A percentile compares a stretch with the other conserved stretches of the same genome.
Evolutionary conservation across 306 rosid genomes (phyloP).

Genomic region (Rosa multiflora): DNA sequence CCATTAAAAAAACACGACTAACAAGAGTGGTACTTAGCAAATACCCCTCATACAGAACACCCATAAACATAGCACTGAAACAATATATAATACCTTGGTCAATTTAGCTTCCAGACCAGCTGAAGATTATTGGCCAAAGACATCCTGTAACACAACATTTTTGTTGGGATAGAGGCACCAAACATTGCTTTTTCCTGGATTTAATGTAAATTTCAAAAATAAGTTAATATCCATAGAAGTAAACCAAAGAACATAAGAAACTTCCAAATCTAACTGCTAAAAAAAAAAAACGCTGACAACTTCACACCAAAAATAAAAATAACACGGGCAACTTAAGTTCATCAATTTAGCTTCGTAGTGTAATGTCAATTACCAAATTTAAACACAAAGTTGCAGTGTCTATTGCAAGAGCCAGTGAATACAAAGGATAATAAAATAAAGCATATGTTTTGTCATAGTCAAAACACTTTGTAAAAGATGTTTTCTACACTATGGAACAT

Average conservation of each 20-base stretch:
- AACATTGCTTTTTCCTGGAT: constrained; percentile 67
- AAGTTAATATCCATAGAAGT: constrained; percentile 12
- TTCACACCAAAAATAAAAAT: neutral
- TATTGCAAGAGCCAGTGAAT: neutral
- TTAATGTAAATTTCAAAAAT: constrained; percentile 14
- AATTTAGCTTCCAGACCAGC: constrained; percentile 32
- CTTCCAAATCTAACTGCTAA: constrained; percentile 3
- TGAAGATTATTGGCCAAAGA: constrained; percentile 50
- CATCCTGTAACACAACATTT: constrained; percentile 47
- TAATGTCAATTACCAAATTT: constrained; percentile 18
- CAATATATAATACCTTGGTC: constrained; percentile 42
- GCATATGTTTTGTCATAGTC: neutral
- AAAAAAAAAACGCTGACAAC: neutral
- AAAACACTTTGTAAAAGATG: neutral
- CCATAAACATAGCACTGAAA: neutral
- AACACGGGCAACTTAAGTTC: neutral
- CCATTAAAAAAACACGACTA: no score
- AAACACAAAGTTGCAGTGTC: neutral
- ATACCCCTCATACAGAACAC: no score
- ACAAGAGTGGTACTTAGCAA: no score
- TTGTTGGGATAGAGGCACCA: constrained; percentile 97
- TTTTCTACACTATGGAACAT: constrained; percentile 5
- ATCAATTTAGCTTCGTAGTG: neutral
- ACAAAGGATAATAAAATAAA: neutral
- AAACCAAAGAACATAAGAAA: neutral